Conservation (phyloP, 2,329 filamentous ascomycete genomes). For the Magnaporthiopsis incrustans region DNA sequence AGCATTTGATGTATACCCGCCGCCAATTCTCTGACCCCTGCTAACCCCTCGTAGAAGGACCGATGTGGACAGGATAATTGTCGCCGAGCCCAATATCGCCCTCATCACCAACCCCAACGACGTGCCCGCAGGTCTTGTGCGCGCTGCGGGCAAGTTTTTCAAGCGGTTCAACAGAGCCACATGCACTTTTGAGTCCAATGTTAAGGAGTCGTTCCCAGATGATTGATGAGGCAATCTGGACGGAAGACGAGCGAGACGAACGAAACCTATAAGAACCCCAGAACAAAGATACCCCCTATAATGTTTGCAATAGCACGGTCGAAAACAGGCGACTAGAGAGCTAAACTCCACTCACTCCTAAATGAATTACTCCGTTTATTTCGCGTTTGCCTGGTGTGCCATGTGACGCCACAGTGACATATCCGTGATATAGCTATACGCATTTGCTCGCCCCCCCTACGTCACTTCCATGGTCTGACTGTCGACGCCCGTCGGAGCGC, state of each 20-base stretch:
- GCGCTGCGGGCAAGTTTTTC: constrained; percentile 76
- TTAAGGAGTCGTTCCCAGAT: constrained; percentile 74
- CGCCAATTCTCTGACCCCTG: not conserved
- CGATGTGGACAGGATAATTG: constrained; percentile 57
- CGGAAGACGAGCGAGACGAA: constrained; percentile 24
- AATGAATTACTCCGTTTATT: not conserved
- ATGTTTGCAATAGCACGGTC: not conserved
- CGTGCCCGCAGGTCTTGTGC: constrained; percentile 52
- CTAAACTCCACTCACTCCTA: not conserved
- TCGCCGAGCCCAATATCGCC: constrained; percentile 71
- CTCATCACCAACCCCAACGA: constrained; percentile 39
- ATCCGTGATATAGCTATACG: not conserved
- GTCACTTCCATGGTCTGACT: not conserved
- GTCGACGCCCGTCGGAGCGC: too few species aligned
- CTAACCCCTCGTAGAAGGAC: constrained; percentile 40
- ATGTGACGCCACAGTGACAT: not conserved
- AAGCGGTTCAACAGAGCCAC: constrained; percentile 67
- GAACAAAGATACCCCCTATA: not conserved
- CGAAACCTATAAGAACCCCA: constrained; percentile 7
- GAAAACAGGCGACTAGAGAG: not conserved
- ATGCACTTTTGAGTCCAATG: constrained; percentile 74
- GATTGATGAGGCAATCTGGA: constrained; percentile 41
- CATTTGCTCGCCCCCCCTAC: not conserved
- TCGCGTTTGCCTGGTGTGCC: not conserved
- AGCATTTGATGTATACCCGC: not conserved